Percentiles rank a stretch among this genome's conserved stretches.
phyloP scores from a whole-genome alignment of 2,329 filamentous ascomycete genomes.

The Pseudocercospora cruenta region DNA sequence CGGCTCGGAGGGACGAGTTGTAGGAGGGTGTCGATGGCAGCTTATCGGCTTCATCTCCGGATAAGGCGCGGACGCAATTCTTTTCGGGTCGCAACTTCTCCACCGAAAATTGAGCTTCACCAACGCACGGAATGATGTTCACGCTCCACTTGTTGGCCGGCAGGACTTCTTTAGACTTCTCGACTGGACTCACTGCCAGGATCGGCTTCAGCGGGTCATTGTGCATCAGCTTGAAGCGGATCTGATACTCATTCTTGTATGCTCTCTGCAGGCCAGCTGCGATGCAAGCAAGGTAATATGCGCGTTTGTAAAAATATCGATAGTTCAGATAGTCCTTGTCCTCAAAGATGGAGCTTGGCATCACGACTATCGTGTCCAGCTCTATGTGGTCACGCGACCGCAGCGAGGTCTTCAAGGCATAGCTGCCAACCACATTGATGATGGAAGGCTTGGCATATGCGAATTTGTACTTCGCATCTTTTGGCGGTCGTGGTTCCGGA shows the following conservation, averaged over 20 bases:
- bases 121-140: conserved; percentile 75
- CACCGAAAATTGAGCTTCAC: conserved; percentile 69
- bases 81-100: conserved; percentile 71
- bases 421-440: conserved; percentile 88
- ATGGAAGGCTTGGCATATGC: conserved; percentile 74
- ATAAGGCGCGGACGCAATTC: conserved; percentile 65
- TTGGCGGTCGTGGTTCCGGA: conserved; percentile 75
- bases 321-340: conserved; percentile 93
- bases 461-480: conserved; percentile 80
- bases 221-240: conserved; percentile 36
- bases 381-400: conserved; percentile 57
- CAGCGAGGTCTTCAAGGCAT: conserved; percentile 73
- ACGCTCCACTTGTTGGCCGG: conserved; percentile 60
- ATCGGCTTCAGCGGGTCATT: conserved; percentile 66
- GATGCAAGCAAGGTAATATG: conserved; percentile 86
- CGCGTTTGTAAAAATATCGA: conserved; percentile 91
- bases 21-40: conserved; percentile 74
- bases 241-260: conserved; percentile 62
- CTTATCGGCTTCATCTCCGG: conserved; percentile 47
- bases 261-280: conserved; percentile 68
- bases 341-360: conserved; percentile 79
- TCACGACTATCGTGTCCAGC: conserved; percentile 84
- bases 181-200: conserved; percentile 49
- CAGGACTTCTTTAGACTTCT: conserved; percentile 8
- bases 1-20: conserved; percentile 81